Base-by-base conservation (phyloP, 1,139 yeast species). In the Saccharomyces pastorianus region DNA sequence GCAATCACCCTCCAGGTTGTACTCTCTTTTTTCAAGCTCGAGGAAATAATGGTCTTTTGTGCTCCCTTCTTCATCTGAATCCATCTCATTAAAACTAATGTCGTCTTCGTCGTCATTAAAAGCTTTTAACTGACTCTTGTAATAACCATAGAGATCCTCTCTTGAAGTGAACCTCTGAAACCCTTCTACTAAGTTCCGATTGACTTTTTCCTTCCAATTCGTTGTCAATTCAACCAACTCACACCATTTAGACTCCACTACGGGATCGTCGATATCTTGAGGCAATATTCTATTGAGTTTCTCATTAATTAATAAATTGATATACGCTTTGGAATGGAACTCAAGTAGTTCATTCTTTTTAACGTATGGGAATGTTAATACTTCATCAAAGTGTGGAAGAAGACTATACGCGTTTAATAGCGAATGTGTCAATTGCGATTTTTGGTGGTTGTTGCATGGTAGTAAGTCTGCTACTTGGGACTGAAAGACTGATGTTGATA, bases 1-100 rank as follows among this genome's bases (percentile, higher is more conserved):
- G 64, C 93, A 86, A 64, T 87, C 95, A 59, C 80, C 79, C 17
- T 70, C 66, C 5, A 84, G 70, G 0, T 84, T 84, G 60, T 56
- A 76, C 42, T 51, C 14, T 32, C 34, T 48, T n/a, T 47, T 20
- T 14, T 29, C 31, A 46, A 11, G 11, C 6, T 26, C 29, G 11
- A 26, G 31, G 31, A n/a, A 1, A 14, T 47, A 17, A 47, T 4
- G 27, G 8, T 25, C 27, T 25, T 20, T 20, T 20, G 23, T 20
- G 23, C 11, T 25, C n/a, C 28, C 4, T 41, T 26, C 46, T 13
- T 27, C n/a, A 11, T 27, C 4, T 11, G 11, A 4, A 6, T 11
- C 4, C 38, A 41, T 11, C 6, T 41, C 29, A 26, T 9, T 6
- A 17, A 14, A 14, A 46, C 48, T 38, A 26, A 25, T 32, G 11